Conservation (phyloP, 345 rosid genomes). For the Gossypium mustelinum region DNA sequence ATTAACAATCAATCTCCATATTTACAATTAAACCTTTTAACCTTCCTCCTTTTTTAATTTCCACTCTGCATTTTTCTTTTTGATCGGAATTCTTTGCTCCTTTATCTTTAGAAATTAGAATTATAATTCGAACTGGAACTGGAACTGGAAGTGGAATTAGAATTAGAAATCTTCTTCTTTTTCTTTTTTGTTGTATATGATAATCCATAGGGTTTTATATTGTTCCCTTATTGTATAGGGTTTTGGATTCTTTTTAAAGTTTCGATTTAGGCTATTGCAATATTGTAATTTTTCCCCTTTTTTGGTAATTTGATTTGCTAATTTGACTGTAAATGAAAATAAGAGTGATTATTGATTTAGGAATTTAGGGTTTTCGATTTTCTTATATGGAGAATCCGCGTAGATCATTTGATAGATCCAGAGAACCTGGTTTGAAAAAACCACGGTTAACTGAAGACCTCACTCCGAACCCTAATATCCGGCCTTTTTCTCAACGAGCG, state of each 20-base stretch:
- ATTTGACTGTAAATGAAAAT: constrained; percentile 3
- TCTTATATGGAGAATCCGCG: constrained; percentile 75
- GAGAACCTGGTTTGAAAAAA: constrained; percentile 60
- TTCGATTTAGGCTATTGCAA: not conserved
- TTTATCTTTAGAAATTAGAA: not conserved
- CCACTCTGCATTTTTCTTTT: no score
- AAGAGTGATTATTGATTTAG: constrained; percentile 8
- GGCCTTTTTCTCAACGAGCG: constrained; percentile 31
- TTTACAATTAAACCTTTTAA: no score
- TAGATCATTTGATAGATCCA: constrained; percentile 77
- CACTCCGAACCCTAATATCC: constrained; percentile 24
- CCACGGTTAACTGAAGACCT: constrained; percentile 53
- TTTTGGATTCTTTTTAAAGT: not conserved
- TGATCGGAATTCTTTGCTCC: not conserved
- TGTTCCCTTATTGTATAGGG: not conserved
- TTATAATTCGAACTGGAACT: no score
- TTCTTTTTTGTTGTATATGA: not conserved
- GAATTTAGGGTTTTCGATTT: constrained; percentile 21
- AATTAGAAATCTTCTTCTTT: not conserved
- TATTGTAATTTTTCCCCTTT: not conserved
- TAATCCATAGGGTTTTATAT: not conserved
- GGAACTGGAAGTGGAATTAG: not conserved
- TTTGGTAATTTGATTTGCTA: not conserved
- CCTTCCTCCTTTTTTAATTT: no score
- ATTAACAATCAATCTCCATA: no score